Evolutionary conservation across 2,329 filamentous ascomycete genomes (phyloP), one percentile per base, ranked within the genome.

Genomic region (Colletotrichum chrysophilum): DNA sequence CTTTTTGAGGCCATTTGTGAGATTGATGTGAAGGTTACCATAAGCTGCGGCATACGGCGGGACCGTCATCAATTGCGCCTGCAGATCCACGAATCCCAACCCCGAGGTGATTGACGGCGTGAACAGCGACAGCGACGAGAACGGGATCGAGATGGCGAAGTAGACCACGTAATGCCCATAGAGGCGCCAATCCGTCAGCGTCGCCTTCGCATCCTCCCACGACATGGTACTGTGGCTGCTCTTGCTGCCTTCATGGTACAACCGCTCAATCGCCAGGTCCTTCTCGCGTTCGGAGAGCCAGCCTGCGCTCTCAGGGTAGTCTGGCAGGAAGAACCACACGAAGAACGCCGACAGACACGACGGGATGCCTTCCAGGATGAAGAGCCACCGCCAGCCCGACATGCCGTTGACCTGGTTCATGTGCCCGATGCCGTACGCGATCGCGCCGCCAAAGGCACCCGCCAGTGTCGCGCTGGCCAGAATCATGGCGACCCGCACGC

Each of bases 191-290:
- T 92, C 93, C 74, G 91, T 92, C 6, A 92, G 86, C 78, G 92
- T 95, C 24, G 91, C 89, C 80, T 92, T 94, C 86, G 92, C 94
- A 78, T 96, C 94, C 28, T 85, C 87, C 83, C 94, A 91, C 2
- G 90, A 93, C 79, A 92, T 90, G 77, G 86, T 88, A 16, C 91
- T 89, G 78, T 95, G 92, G 3, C 87, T 85, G 84, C 92, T 91
- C 78, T 89, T 87, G 78, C 87, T 87, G 43, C 88, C 88, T 76
- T 89, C 87, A 38, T 86, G 78, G 36, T 81, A 81, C n/a, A 90
- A 79, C 3, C 89, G 84, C 21, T 81, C 82, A 5, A 84, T 78
- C 4, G 87, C 87, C 18, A 95, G 86, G 92, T 86, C 82, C 76
- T 86, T 84, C 68, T 87, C 85, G 21, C 82, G 76, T 3, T 80